Percentiles rank a stretch among this genome's conserved stretches.
phyloP scores from a whole-genome alignment of 306 rosid species.

The Dryas drummondii region DNA sequence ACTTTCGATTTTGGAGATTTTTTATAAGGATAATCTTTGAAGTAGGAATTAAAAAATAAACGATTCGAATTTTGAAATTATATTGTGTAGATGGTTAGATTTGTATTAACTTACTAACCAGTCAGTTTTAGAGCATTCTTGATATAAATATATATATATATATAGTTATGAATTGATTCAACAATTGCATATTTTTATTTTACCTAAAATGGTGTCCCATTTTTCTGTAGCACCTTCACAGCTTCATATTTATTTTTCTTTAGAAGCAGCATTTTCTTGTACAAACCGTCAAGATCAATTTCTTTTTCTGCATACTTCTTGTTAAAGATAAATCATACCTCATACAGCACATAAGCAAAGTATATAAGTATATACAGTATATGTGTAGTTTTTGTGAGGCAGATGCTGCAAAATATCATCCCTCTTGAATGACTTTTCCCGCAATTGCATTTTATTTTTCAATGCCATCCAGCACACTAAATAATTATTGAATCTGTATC shows the following conservation, averaged over 20 bases:
- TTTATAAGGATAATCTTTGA: too few species aligned
- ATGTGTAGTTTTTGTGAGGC: conserved; percentile 1
- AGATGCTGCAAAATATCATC: conserved; percentile 23
- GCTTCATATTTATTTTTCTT: conserved; percentile 98
- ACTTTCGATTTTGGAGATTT: too few species aligned
- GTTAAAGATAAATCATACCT: conserved; percentile 45
- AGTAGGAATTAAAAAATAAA: too few species aligned
- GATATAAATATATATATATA: too few species aligned
- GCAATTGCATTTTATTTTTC: conserved; percentile 77
- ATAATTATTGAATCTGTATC: conserved; percentile 98
- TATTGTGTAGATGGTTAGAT: too few species aligned
- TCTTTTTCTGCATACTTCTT: conserved; percentile 85
- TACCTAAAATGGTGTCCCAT: conserved; percentile 79
- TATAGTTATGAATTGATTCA: too few species aligned
- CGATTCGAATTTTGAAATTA: too few species aligned
- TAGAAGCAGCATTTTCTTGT: conserved; percentile 95
- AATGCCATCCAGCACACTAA: conserved; percentile 88
- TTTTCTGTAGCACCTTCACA: conserved; percentile 72
- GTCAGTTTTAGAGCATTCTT: too few species aligned
- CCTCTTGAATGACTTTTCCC: conserved; percentile 89
- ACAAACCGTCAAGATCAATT: conserved; percentile 94
- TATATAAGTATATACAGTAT: neutral
- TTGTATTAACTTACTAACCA: too few species aligned
- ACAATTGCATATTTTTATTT: neutral
- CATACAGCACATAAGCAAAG: neutral